A percentile compares a stretch with the other conserved stretches of the same genome.
phyloP scores from a whole-genome alignment of 2,329 filamentous ascomycete genomes.

The Hypomyces rosellus region DNA sequence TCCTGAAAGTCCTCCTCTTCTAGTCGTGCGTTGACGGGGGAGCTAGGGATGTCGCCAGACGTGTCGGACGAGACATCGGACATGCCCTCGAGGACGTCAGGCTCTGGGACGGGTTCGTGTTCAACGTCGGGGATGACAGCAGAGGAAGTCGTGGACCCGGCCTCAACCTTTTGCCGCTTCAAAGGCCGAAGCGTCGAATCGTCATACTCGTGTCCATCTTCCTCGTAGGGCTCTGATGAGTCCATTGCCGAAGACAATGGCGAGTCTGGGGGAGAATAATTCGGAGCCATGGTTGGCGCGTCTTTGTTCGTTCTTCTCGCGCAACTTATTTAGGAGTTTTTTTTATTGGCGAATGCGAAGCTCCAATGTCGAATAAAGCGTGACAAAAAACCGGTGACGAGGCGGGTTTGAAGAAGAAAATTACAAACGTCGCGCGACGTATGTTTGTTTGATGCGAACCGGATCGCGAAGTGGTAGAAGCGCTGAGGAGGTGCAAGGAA shows the following conservation, averaged over 20 bases:
- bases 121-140: constrained; percentile 37
- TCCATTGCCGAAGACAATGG: constrained; percentile 40
- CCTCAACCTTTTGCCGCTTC: constrained; percentile 42
- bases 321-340: neutral
- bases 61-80: constrained; percentile 85
- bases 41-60: constrained; percentile 74
- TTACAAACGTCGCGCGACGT: neutral
- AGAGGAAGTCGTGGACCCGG: constrained; percentile 40
- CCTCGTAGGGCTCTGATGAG: constrained; percentile 41
- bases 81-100: constrained; percentile 50
- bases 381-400: neutral
- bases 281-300: constrained; percentile 29
- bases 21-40: constrained; percentile 57
- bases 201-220: constrained; percentile 38
- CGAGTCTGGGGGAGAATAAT: constrained; percentile 37
- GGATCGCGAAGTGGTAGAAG: constrained; percentile 4
- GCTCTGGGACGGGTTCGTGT: constrained; percentile 39
- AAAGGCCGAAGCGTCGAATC: constrained; percentile 37
- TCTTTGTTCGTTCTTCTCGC: constrained; percentile 4
- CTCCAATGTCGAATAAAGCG: too few relatives aligned
- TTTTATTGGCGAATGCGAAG: too few relatives aligned
- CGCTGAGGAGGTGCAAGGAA: neutral
- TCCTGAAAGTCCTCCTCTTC: constrained; percentile 72
- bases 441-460: neutral
- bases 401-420: neutral